Evolutionary conservation across 768 basidiomycete species (phyloP).

Genomic region (Panellus pusillus): DNA sequence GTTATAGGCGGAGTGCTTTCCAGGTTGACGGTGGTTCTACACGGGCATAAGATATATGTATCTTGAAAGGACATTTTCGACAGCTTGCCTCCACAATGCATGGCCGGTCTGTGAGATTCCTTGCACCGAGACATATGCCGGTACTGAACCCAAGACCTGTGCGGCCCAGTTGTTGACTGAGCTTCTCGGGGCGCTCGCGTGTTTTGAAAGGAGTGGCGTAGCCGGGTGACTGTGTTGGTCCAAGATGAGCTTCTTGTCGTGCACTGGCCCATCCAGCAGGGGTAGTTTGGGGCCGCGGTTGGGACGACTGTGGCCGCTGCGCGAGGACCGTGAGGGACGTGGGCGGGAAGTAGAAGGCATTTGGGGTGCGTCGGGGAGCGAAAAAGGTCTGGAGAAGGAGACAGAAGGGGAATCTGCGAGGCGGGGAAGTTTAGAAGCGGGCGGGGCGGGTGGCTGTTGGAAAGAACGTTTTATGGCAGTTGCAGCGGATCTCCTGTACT

Average conservation of each 20-base stretch:
- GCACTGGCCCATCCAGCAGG: not conserved
- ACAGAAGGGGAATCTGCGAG: conserved; percentile 26
- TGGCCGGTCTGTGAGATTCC: conserved; percentile 4
- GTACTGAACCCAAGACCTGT: conserved; percentile 2
- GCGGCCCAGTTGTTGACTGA: conserved; percentile 12
- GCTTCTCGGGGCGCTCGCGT: conserved; percentile 8
- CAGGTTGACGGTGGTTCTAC: conserved; percentile 42
- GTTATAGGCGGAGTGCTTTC: conserved; percentile 42
- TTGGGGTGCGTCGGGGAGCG: conserved; percentile 20
- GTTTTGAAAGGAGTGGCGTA: conserved; percentile 12
- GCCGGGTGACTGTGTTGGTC: not conserved
- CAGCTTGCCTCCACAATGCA: conserved; percentile 17
- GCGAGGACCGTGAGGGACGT: not conserved
- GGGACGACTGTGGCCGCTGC: not conserved
- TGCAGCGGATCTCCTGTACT: conserved; percentile 28
- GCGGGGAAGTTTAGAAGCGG: conserved; percentile 29
- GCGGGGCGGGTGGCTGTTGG: conserved; percentile 39
- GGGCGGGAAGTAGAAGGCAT: conserved; percentile 27
- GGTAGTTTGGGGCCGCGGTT: not conserved
- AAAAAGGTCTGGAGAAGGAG: conserved; percentile 24
- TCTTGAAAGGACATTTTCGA: not conserved
- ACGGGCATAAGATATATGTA: not conserved
- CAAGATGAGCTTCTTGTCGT: conserved; percentile 2
- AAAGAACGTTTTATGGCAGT: conserved; percentile 47
- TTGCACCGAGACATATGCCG: conserved; percentile 11